phyloP scores from a whole-genome alignment of 805 yeast species.

The Wickerhamiella spandovensis region DNA sequence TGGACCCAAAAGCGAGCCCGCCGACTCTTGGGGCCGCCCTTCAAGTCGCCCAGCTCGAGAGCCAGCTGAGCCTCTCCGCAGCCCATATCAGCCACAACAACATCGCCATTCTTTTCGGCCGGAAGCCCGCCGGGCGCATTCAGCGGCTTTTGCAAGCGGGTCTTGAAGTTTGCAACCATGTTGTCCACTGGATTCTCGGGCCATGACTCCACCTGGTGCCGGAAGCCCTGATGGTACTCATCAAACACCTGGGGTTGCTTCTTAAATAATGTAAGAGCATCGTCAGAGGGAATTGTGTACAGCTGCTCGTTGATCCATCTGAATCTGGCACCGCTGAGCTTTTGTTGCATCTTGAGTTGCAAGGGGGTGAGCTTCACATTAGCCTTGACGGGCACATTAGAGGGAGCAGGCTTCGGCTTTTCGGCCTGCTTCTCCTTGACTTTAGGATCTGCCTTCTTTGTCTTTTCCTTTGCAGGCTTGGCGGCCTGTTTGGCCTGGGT shows the following conservation, averaged over 20 bases:
- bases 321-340: slow-evolving; percentile 86
- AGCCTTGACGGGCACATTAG: not conserved
- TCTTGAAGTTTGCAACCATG: slow-evolving; percentile 57
- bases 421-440: not conserved
- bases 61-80: slow-evolving; percentile 95
- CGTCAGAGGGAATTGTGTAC: slow-evolving; percentile 72
- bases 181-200: slow-evolving; percentile 97
- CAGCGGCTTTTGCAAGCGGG: slow-evolving; percentile 39
- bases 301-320: slow-evolving; percentile 97
- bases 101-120: slow-evolving; percentile 33
- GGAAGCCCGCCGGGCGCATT: slow-evolving; percentile 96
- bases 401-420: not conserved
- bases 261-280: slow-evolving; percentile 57
- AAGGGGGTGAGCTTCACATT: slow-evolving; percentile 53
- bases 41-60: slow-evolving; percentile 38
- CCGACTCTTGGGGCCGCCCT: slow-evolving; percentile 24
- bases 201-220: slow-evolving; percentile 93
- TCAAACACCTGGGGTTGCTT: slow-evolving; percentile 82
- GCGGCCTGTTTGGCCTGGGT: no score
- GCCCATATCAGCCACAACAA: slow-evolving; percentile 95
- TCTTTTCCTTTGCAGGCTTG: not conserved
- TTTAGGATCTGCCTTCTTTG: not conserved
- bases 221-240: slow-evolving; percentile 90
- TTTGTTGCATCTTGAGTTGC: slow-evolving; percentile 92
- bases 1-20: slow-evolving; percentile 44